These are phyloP conservation scores for Oidiodendron maius DNA, from an alignment of 495 filamentous ascomycete species.

Conservation along the genomic window DNA sequence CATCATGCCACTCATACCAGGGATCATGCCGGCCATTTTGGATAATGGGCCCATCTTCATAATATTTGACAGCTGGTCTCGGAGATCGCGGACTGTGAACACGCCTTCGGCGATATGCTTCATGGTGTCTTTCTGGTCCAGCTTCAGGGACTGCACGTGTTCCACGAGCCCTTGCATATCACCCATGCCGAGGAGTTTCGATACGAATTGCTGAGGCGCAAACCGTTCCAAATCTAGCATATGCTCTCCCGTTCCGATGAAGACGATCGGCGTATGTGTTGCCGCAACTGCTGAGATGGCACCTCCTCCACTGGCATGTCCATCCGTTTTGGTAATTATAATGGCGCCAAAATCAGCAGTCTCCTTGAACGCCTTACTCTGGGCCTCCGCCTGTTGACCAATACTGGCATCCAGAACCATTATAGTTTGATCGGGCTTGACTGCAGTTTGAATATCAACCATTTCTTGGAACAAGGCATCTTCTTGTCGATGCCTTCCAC, in stretches of 20 bases:
- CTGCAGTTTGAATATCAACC: slow-evolving; percentile 90
- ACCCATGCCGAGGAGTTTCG: slow-evolving; percentile 92
- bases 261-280: slow-evolving; percentile 94
- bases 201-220: slow-evolving; percentile 82
- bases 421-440: slow-evolving; percentile 93
- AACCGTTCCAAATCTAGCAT: slow-evolving; percentile 93
- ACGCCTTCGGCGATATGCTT: slow-evolving; percentile 96
- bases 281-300: slow-evolving; percentile 98
- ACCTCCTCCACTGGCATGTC: slow-evolving; percentile 89
- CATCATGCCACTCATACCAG: slow-evolving; percentile 87
- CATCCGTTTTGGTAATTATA: slow-evolving; percentile 98
- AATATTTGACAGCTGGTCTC: slow-evolving; percentile 93
- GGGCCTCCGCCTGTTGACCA: slow-evolving; percentile 89
- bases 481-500: slow-evolving; percentile 89
- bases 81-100: slow-evolving; percentile 90
- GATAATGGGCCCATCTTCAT: slow-evolving; percentile 99
- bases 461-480: slow-evolving; percentile 95
- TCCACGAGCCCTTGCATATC: slow-evolving; percentile 94
- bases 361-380: slow-evolving; percentile 95
- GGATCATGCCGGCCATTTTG: slow-evolving; percentile 99
- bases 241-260: slow-evolving; percentile 95
- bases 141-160: slow-evolving; percentile 93
- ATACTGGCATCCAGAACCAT: slow-evolving; percentile 97
- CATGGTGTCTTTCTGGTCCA: slow-evolving; percentile 97
- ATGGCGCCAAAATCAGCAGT: slow-evolving; percentile 97